phyloP scores from a whole-genome alignment of 169 alveolate species.

The Miamiensis avidus region DNA sequence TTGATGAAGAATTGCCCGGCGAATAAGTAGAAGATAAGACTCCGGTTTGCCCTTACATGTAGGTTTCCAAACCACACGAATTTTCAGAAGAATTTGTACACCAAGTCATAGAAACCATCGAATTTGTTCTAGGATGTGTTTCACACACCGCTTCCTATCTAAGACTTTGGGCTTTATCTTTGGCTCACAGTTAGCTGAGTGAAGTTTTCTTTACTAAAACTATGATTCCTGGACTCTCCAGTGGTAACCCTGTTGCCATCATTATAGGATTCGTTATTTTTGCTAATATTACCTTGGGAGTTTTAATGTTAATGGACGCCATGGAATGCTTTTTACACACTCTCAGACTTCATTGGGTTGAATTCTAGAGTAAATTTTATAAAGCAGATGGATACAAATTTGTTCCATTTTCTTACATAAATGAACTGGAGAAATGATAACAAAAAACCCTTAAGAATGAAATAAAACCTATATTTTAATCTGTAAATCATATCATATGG shows the following conservation, averaged over 20 bases:
- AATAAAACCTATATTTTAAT: too few relatives aligned
- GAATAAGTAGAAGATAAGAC: neutral
- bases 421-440: too few relatives aligned
- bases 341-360: slow-evolving; percentile 99
- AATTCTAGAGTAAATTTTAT: slow-evolving; percentile 98
- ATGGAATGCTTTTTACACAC: slow-evolving; percentile 99
- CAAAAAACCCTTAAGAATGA: too few relatives aligned
- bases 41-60: neutral
- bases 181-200: slow-evolving; percentile 98
- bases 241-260: slow-evolving; percentile 4
- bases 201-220: slow-evolving; percentile 91
- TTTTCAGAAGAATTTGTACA: slow-evolving; percentile 78
- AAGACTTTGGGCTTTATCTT: slow-evolving; percentile 98
- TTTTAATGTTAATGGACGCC: slow-evolving; percentile 98
- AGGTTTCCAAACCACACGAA: neutral
- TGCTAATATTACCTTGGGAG: slow-evolving; percentile 94
- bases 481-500: too few relatives aligned
- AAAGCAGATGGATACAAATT: slow-evolving; percentile 97
- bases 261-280: slow-evolving; percentile 82
- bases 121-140: slow-evolving; percentile 96
- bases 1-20: neutral
- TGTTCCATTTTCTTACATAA: slow-evolving; percentile 32
- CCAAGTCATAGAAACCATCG: slow-evolving; percentile 98
- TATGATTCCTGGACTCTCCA: neutral
- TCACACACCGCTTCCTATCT: slow-evolving; percentile 99